Evolutionary conservation across 2,329 filamentous ascomycete genomes (phyloP).

Genomic region (Penicillium occitanis): DNA sequence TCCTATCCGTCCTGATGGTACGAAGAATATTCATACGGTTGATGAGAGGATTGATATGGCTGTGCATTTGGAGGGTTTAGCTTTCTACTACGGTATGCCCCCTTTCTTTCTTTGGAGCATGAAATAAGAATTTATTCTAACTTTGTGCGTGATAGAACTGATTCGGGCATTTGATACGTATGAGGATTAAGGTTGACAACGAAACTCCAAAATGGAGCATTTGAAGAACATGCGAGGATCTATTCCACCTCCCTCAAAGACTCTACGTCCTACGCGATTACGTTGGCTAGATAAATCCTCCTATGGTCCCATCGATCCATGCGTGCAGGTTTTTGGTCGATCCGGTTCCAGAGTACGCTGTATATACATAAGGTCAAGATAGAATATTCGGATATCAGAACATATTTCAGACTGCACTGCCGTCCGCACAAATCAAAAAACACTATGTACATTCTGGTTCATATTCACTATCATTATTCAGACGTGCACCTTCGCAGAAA

Average conservation of each 20-base stretch:
- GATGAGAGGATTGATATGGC: conserved; percentile 49
- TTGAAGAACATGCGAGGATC: too few relatives aligned
- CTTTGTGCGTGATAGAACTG: conserved; percentile 11
- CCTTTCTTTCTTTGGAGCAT: neutral
- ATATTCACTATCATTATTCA: conserved; percentile 7
- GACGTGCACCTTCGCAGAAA: neutral
- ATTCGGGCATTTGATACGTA: conserved; percentile 21
- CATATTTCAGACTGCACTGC: neutral
- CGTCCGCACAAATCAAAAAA: neutral
- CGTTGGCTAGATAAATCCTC: too few relatives aligned
- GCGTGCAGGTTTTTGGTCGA: too few relatives aligned
- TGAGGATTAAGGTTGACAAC: conserved; percentile 9
- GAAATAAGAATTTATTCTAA: neutral
- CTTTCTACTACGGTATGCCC: conserved; percentile 44
- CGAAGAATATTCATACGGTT: conserved; percentile 52
- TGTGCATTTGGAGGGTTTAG: conserved; percentile 46
- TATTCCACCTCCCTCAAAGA: too few relatives aligned
- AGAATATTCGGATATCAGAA: neutral
- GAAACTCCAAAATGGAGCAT: too few relatives aligned
- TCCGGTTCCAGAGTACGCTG: too few relatives aligned
- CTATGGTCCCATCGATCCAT: too few relatives aligned
- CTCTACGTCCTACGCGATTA: too few relatives aligned
- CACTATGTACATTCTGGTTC: conserved; percentile 6
- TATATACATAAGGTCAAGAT: neutral
- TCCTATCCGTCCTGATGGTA: conserved; percentile 46